Base-by-base conservation (phyloP, 1,284 basidiomycete genomes). In the Pascua sp. region DNA sequence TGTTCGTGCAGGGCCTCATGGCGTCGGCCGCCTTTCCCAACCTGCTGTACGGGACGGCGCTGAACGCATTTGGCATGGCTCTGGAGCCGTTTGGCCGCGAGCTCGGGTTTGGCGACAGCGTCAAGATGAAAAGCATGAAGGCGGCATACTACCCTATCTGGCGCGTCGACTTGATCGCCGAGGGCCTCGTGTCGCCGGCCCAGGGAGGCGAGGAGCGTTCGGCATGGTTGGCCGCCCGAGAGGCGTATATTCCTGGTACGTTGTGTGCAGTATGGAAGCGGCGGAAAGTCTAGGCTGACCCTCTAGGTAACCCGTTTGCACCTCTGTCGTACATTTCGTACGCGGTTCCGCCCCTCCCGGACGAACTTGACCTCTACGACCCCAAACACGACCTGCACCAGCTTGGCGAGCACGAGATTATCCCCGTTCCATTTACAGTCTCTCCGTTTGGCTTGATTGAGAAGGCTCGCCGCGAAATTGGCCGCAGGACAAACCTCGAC, bases 331-430 rank as follows among this genome's bases (percentile, higher is more conserved):
- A 75, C 50, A 59, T 77, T 5, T 73, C 73, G 10, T 76, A 67
- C 58, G 64, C 73, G 13, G 64, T 71, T 11, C 70, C 69, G 9
- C 67, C 67, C 4, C 50, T 77, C 10, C 61, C 61, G 12, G 47
- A 63, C 32, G 60, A 68, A 0, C 58, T 76, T 16, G 59, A 63
- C 9, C 51, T 61, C 7, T 73, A 70, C 51, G 62, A 74, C 51
- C 72, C 77, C 3, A 49, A 59, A 1, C 49, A 72, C 11, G 64
- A 73, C 49, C 65, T 79, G 24, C 82, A 81, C 53, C 83, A 85
- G 59, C 79, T 91, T 51, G 87, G 88, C 47, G 83, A 88, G 15
- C 88, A 88, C 68, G 83, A 83, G 49, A 74, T 83, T 41, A 66
- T 82, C 79, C 57, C 76, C 85, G 49, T 92, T 84, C 73, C 74